These are phyloP conservation scores for Leishmania tropica DNA, from an alignment of 208 protist genomes.

Conservation along the genomic window DNA sequence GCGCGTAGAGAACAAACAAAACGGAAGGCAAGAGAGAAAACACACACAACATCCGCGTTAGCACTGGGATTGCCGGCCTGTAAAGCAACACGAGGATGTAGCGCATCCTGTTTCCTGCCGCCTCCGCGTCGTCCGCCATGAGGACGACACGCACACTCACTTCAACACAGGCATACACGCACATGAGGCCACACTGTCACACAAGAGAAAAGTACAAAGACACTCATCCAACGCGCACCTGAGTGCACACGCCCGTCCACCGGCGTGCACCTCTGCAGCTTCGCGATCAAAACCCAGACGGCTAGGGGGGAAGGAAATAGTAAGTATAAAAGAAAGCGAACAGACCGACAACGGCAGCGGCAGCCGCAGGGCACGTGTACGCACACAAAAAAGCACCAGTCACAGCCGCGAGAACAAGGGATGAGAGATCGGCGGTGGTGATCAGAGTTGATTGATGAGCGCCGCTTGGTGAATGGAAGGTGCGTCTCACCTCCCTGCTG, in stretches of 20 bases:
- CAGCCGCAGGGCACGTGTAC: neutral
- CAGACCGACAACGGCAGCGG: neutral
- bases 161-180: neutral
- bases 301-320: neutral
- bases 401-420: neutral
- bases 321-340: neutral
- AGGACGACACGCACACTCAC: neutral
- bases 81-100: neutral
- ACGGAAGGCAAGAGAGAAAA: neutral
- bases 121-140: neutral
- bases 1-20: conserved; percentile 1
- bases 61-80: neutral
- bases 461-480: neutral
- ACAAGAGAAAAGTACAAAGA: neutral
- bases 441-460: neutral
- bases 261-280: neutral
- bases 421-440: neutral
- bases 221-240: neutral
- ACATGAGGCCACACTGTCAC: neutral
- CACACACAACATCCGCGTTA: neutral
- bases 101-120: neutral
- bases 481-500: neutral
- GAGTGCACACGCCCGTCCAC: neutral
- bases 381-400: neutral
- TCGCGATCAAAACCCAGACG: neutral